These are phyloP conservation scores for Beauveria sp. DNA, from an alignment of 2,329 filamentous ascomycete species.

Conservation along the genomic window DNA sequence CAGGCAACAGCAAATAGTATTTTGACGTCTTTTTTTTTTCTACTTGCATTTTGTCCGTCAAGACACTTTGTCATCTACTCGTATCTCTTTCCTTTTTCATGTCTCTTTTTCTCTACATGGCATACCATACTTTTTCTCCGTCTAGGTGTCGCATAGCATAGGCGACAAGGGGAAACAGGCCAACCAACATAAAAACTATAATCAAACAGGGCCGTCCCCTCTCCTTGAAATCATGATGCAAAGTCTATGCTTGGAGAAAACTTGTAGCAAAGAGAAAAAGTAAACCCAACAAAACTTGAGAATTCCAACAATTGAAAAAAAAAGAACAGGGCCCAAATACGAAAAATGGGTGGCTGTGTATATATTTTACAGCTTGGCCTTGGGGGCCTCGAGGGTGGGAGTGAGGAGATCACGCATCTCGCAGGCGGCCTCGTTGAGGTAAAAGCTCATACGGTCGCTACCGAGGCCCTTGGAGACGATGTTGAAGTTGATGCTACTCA, in stretches of 20 bases:
- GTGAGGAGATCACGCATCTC: constrained; percentile 84
- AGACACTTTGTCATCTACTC: neutral
- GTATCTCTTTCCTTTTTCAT: neutral
- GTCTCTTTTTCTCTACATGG: too few relatives aligned
- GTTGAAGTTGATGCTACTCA: constrained; percentile 84
- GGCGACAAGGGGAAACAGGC: neutral
- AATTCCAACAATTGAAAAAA: neutral
- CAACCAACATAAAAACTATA: neutral
- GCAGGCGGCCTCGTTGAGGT: constrained; percentile 83
- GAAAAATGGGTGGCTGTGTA: neutral
- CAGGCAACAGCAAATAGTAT: too few relatives aligned
- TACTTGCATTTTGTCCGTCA: neutral
- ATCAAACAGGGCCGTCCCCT: neutral
- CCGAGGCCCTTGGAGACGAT: constrained; percentile 90
- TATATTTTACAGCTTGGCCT: constrained; percentile 70
- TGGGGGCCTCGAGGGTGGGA: constrained; percentile 69
- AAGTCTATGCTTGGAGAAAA: constrained; percentile 6
- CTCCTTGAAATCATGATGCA: constrained; percentile 1
- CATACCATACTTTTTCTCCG: neutral
- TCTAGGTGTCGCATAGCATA: constrained; percentile 6
- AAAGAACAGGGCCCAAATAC: neutral
- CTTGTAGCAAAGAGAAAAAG: neutral
- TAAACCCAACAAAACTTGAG: neutral
- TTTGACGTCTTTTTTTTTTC: neutral
- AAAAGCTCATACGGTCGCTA: constrained; percentile 89